Conservation (phyloP, 768 basidiomycete species). For the Lepiota venenata region DNA sequence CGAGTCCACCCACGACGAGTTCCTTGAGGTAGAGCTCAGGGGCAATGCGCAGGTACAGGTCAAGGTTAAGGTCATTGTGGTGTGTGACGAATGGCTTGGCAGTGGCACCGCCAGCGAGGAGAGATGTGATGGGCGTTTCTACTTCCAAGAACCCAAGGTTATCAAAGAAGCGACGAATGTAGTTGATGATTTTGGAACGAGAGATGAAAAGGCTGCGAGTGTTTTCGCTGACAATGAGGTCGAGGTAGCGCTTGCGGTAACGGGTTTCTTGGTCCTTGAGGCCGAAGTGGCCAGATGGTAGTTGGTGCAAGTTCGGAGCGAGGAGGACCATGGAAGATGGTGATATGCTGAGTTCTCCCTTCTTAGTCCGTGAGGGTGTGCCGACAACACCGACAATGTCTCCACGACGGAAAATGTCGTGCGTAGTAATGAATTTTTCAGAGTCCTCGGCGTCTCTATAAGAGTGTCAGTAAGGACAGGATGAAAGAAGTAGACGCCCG, state of each 20-base stretch:
- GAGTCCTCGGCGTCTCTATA: conserved; percentile 62
- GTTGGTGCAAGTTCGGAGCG: conserved; percentile 93
- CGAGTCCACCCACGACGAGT: conserved; percentile 94
- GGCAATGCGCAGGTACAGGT: conserved; percentile 95
- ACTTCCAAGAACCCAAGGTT: conserved; percentile 95
- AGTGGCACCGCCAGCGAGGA: conserved; percentile 95
- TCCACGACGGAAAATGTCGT: conserved; percentile 89
- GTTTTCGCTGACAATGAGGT: conserved; percentile 90
- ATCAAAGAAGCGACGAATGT: conserved; percentile 89
- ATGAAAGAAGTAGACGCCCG: neutral
- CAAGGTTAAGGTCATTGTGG: conserved; percentile 96
- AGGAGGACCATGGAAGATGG: conserved; percentile 82
- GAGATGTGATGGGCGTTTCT: conserved; percentile 97
- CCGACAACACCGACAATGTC: conserved; percentile 96
- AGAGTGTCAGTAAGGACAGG: neutral
- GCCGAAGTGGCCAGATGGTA: conserved; percentile 90
- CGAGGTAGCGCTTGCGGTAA: conserved; percentile 98
- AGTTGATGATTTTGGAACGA: conserved; percentile 87
- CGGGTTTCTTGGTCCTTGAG: conserved; percentile 97
- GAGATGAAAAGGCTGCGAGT: conserved; percentile 91
- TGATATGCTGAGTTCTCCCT: conserved; percentile 90
- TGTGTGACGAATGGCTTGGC: conserved; percentile 99
- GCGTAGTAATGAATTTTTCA: conserved; percentile 62
- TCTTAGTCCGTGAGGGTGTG: conserved; percentile 87
- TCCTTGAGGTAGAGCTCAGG: conserved; percentile 98